A percentile compares a stretch with the other conserved stretches of the same genome.
phyloP scores from a whole-genome alignment of 1,139 yeast species.

The Zygoascus meyerae region DNA sequence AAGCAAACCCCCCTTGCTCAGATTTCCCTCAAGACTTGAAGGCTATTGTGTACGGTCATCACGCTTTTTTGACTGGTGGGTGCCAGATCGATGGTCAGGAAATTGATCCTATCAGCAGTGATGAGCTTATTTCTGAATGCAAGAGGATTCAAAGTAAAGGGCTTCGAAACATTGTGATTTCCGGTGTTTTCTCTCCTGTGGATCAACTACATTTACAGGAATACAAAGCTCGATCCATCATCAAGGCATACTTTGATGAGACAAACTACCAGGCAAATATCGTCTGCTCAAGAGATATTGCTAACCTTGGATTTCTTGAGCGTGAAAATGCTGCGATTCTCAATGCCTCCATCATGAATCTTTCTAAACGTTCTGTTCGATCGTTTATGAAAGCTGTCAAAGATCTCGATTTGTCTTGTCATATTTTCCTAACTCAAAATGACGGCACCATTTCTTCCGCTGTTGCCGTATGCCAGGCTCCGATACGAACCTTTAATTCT shows the following conservation, averaged over 20 bases:
- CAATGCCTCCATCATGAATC: conserved; percentile 39
- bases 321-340: conserved; percentile 41
- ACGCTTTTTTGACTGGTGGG: conserved; percentile 36
- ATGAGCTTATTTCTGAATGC: conserved; percentile 31
- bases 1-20: conserved; percentile 36
- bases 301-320: conserved; percentile 39
- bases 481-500: conserved; percentile 40
- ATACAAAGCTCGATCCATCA: conserved; percentile 29
- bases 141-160: conserved; percentile 29
- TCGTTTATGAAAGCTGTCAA: conserved; percentile 36
- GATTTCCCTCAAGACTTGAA: conserved; percentile 39
- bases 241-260: conserved; percentile 30
- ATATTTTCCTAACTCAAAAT: conserved; percentile 39
- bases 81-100: conserved; percentile 36
- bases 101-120: conserved; percentile 32
- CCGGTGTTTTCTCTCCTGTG: conserved; percentile 39
- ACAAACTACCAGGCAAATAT: conserved; percentile 23
- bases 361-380: conserved; percentile 35
- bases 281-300: conserved; percentile 36
- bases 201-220: conserved; percentile 32
- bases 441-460: conserved; percentile 40
- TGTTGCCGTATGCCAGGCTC: conserved; percentile 34
- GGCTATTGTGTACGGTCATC: conserved; percentile 31
- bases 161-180: conserved; percentile 34
- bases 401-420: conserved; percentile 32